Base-by-base conservation (phyloP, 345 rosid genomes). In the Diplotaxis tenuifolia region DNA sequence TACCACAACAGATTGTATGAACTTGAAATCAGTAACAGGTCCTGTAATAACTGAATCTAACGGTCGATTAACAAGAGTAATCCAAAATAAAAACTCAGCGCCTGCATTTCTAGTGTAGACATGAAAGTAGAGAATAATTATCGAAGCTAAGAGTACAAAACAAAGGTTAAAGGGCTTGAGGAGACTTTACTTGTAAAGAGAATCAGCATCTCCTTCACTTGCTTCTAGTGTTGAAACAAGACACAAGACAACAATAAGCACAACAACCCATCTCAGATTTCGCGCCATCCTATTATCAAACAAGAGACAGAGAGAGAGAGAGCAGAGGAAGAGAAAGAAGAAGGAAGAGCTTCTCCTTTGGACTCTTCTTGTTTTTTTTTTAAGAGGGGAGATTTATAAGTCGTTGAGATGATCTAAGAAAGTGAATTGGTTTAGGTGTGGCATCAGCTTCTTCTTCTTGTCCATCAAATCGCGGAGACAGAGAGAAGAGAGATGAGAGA, bases 191-290 rank as follows among this genome's bases (percentile, higher is more conserved):
- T 72, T 84, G 91, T 84, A 93, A 83, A 83, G 73, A 79, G 91
- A 92, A 91, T 93, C 97, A 71, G 89, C 75, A 69, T 93, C 98
- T 61, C 98, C 98, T 11, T 80, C 85, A 62, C 89, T 91, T 7
- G 96, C 92, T 78, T 82, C 53, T 4, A 87, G 80, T 18, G 65
- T 36, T 20, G 74, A 76, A 21, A 76, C 70, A 57, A 89, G 68
- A 42, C 59, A 79, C 34, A 53, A 68, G 21, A 81, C 68, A 16
- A 40, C 40, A 34, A 10, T 2, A 36, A 67, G 81, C 75, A 80
- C 49, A 76, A 79, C 49, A 76, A 82, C 76, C 84, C 74, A 65
- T 52, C 75, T 60, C 55, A 56, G 45, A 60, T 34, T 70, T 56
- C 69, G 75, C 45, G 83, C 75, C 87, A 76, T 76, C 76, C 47